Base-by-base conservation (phyloP, 202 grass and related monocot genomes). In the Schoenoplectus tabernaemontani region DNA sequence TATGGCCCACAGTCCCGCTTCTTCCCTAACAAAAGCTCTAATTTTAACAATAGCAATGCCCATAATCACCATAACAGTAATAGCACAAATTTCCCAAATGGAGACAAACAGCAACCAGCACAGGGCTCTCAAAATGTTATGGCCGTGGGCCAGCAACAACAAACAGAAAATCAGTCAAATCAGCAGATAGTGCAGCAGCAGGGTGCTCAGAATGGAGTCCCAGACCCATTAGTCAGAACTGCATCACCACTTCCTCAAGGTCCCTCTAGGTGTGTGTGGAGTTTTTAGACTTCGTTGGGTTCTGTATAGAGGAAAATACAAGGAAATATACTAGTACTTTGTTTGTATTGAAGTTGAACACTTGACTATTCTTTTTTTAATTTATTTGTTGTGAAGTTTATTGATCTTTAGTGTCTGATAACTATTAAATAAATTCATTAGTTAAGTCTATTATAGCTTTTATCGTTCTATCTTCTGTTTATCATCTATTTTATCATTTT, bases 211-310 rank as follows among this genome's bases (percentile, higher is more conserved):
- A 90, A 90, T 88, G 90, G 91, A 59, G 80, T 59, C 28, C 73
- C 83, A 24, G 89, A 85, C 80, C 87, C 91, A 79, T 48, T 85
- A n/a, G 57, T 68, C 75, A 90, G 89, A 89, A 87, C 89, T 48
- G 96, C 91, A 37, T 87, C 91, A 78, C 88, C 92, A 54, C 96
- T 98, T 85, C 96, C 96, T 48, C 91, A 92, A 85, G 96, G 96
- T 15, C 82, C 85, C 77, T 91, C 96, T 98, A 98, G 91, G 96
- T 98, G 91, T 95, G 95, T 98, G 82, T 91, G 91, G 88, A 98
- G 96, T 92, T 98, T 90, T 84, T 95, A 98, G 90, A 84, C 86
- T 81, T 92, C 81, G 84, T 90, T 85, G n/a, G 89, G 24, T 61
- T 89, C 89, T 88, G 65, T 78, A 88, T 30, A 78, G 63, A 22